Evolutionary conservation across 495 filamentous ascomycete genomes (phyloP).

Genomic region (Tuber borchii): DNA sequence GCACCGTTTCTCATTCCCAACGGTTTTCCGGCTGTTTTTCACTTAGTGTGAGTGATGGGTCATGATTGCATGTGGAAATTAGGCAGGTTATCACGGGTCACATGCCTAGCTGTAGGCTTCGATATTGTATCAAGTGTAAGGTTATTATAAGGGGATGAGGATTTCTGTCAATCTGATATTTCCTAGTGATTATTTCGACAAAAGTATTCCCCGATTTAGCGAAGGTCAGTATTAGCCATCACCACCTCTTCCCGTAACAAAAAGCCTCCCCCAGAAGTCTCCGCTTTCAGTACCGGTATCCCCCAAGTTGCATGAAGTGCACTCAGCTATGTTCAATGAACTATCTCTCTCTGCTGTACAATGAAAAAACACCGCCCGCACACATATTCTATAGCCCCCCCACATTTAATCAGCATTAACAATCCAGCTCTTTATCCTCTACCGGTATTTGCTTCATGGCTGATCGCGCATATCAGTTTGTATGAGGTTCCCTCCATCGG

Average conservation of each 20-base stretch:
- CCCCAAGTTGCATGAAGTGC: background rate
- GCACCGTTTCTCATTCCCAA: background rate
- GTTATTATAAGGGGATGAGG: background rate
- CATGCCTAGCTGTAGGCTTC: background rate
- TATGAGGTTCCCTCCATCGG: background rate
- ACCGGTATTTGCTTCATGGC: background rate
- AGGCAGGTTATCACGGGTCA: background rate
- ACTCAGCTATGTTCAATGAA: background rate
- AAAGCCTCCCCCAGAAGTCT: background rate
- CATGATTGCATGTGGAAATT: background rate
- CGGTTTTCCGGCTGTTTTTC: background rate
- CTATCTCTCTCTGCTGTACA: background rate
- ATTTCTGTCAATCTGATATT: background rate
- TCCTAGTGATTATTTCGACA: background rate
- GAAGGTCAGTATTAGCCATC: background rate
- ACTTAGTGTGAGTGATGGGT: background rate
- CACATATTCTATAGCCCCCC: background rate
- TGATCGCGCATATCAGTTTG: background rate
- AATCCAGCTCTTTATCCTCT: background rate
- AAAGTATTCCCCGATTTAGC: background rate
- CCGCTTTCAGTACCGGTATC: background rate
- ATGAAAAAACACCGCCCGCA: background rate
- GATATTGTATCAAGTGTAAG: background rate
- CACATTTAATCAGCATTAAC: background rate
- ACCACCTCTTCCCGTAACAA: background rate